These are phyloP conservation scores for Sechiopsis laciniata DNA, from an alignment of 306 rosid species.

Conservation along the genomic window DNA sequence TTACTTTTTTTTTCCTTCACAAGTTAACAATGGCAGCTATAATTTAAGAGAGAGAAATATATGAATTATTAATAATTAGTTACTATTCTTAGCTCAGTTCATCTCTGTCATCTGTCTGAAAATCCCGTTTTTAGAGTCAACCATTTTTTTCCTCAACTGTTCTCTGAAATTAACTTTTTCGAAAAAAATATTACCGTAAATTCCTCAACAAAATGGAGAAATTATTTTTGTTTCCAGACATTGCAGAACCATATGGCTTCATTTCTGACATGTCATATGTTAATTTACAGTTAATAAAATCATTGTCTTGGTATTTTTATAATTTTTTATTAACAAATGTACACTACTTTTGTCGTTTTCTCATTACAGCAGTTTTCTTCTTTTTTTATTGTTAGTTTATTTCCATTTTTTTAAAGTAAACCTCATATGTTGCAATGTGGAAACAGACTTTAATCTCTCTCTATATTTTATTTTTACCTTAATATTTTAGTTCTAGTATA, in stretches of 20 bases:
- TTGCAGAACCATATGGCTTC: background rate
- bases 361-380: background rate
- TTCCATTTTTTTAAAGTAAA: no score
- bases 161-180: background rate
- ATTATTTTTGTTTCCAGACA: background rate
- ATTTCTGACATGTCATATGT: background rate
- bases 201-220: background rate
- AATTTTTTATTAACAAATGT: background rate
- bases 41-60: constrained; percentile 2
- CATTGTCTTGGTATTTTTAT: background rate
- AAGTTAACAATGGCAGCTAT: constrained; percentile 8
- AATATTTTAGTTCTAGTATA: no score
- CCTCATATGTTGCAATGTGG: background rate
- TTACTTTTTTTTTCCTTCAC: background rate
- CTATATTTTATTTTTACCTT: no score
- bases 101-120: background rate
- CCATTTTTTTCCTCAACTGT: constrained; percentile 5
- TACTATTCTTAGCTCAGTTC: background rate
- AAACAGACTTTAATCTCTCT: no score
- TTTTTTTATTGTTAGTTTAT: background rate
- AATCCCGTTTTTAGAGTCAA: background rate
- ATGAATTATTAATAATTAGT: background rate
- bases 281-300: background rate
- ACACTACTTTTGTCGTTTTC: background rate
- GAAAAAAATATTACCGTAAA: background rate